Conservation (phyloP, 1,139 yeast genomes). For the Schizosaccharomyces versatilis region DNA sequence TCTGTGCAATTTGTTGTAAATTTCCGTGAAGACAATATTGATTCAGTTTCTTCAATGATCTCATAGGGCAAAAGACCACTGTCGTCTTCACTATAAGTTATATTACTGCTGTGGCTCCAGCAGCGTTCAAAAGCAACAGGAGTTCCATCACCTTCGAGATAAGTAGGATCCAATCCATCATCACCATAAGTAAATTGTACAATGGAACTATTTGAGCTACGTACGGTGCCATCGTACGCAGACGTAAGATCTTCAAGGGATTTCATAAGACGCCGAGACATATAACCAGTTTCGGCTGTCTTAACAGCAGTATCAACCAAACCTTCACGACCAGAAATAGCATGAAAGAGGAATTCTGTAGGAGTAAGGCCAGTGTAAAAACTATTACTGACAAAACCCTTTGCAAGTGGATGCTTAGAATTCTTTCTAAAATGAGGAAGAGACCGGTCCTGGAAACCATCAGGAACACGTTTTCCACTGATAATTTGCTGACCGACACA, state of each 20-base stretch:
- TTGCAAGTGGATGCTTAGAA: constrained; percentile 91
- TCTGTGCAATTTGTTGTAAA: constrained; percentile 26
- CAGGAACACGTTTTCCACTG: constrained; percentile 96
- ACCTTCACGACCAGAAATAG: constrained; percentile 99
- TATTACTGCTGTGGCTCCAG: constrained; percentile 59
- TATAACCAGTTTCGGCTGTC: constrained; percentile 97
- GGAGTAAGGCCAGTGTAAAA: constrained; percentile 86
- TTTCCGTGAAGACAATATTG: constrained; percentile 40
- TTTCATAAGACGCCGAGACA: constrained; percentile 97
- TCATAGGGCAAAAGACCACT: constrained; percentile 41
- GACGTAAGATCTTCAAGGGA: constrained; percentile 88
- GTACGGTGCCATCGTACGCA: constrained; percentile 80
- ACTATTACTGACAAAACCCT: constrained; percentile 92
- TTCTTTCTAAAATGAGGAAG: constrained; percentile 90
- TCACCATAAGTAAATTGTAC: constrained; percentile 98
- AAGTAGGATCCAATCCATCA: constrained; percentile 93
- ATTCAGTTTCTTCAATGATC: constrained; percentile 33
- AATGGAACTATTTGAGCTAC: constrained; percentile 87
- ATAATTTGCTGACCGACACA: constrained; percentile 98
- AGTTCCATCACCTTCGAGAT: constrained; percentile 96
- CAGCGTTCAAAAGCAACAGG: constrained; percentile 87
- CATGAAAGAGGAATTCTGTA: constrained; percentile 92
- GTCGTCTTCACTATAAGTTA: not conserved
- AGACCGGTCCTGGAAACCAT: constrained; percentile 96
- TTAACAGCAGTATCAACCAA: constrained; percentile 97